These are phyloP conservation scores for Diutina sp. DNA, from an alignment of 1,139 yeast genomes.

Conservation along the genomic window DNA sequence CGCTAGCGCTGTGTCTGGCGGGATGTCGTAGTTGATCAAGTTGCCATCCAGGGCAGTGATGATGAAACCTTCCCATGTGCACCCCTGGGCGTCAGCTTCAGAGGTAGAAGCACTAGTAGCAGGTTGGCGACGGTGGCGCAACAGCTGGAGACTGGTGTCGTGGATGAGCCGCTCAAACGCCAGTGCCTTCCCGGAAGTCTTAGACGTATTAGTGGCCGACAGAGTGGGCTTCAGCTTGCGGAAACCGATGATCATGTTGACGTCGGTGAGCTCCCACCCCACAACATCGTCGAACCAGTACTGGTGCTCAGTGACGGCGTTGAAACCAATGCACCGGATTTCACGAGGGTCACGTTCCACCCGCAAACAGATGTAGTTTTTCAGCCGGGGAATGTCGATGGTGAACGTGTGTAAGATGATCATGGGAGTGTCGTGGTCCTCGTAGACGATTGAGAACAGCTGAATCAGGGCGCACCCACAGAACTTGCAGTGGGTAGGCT, in stretches of 20 bases:
- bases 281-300: conserved; percentile 55
- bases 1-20: conserved; percentile 25
- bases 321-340: conserved; percentile 78
- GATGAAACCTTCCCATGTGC: conserved; percentile 71
- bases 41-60: conserved; percentile 51
- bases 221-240: background rate
- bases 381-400: conserved; percentile 56
- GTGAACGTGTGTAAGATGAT: conserved; percentile 63
- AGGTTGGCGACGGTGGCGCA: background rate
- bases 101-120: background rate
- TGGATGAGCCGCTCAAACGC: background rate
- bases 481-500: conserved; percentile 78
- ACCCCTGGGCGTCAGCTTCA: background rate
- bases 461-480: conserved; percentile 82
- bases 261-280: conserved; percentile 69
- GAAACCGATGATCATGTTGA: conserved; percentile 59
- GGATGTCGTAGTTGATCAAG: conserved; percentile 47
- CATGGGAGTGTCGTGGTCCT: conserved; percentile 42
- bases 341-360: conserved; percentile 90
- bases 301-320: conserved; percentile 57
- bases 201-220: background rate
- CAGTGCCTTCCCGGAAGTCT: background rate
- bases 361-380: conserved; percentile 69
- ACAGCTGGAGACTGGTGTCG: background rate
- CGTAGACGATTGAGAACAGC: conserved; percentile 60